Conservation (phyloP, 2,329 filamentous ascomycete species). For the Phyllosticta citribraziliensis region DNA sequence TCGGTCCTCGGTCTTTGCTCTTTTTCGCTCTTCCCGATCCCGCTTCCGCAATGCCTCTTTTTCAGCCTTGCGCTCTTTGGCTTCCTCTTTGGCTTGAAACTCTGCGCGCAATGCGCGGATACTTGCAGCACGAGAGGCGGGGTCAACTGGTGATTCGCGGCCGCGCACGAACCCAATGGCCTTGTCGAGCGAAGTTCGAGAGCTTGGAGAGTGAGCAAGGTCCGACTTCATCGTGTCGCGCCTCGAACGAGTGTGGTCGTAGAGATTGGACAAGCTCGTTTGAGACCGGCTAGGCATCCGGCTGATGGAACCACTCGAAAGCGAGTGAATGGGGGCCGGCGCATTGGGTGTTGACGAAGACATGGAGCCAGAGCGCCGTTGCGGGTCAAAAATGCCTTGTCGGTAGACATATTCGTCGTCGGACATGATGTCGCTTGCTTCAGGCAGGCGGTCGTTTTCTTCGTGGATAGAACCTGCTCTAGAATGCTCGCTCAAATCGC, state of each 20-base stretch:
- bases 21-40: conserved; percentile 27
- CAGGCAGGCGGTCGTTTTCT: conserved; percentile 32
- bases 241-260: conserved; percentile 31
- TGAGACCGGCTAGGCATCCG: conserved; percentile 42
- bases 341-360: conserved; percentile 29
- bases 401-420: conserved; percentile 35
- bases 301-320: conserved; percentile 30
- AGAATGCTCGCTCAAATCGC: conserved; percentile 41
- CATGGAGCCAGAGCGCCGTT: conserved; percentile 35
- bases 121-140: conserved; percentile 44
- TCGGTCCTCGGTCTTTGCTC: conserved; percentile 33
- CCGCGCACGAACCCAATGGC: conserved; percentile 43
- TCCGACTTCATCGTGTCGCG: conserved; percentile 43
- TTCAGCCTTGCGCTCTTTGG: conserved; percentile 45
- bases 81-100: conserved; percentile 50
- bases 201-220: conserved; percentile 39
- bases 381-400: conserved; percentile 28
- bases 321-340: conserved; percentile 23
- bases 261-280: conserved; percentile 41
- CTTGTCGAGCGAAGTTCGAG: conserved; percentile 48
- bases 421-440: conserved; percentile 35
- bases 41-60: conserved; percentile 41
- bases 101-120: conserved; percentile 47
- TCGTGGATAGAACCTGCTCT: conserved; percentile 40
- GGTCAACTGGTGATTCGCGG: conserved; percentile 39